Evolutionary conservation across 495 filamentous ascomycete species (phyloP).

Genomic region (Friedmanniomyces simplex): DNA sequence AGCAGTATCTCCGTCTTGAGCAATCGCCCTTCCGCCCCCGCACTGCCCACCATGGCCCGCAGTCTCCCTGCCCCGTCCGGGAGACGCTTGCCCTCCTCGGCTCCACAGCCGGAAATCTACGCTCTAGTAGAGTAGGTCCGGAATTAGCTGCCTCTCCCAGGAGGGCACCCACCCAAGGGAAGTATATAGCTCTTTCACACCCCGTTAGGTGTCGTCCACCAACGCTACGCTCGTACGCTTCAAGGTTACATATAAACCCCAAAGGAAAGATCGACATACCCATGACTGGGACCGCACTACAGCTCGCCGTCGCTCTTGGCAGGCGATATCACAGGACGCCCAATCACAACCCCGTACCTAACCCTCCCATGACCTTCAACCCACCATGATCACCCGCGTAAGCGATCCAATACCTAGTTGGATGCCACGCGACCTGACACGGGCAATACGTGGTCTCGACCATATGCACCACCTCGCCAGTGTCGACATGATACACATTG

Average conservation of each 20-base stretch:
- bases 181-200: no score
- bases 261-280: neutral
- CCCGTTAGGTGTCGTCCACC: neutral
- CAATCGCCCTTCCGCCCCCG: no score
- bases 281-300: no score
- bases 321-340: neutral
- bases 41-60: no score
- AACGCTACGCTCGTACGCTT: neutral
- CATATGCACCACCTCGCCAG: constrained; percentile 72
- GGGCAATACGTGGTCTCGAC: constrained; percentile 54
- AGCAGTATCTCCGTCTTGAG: no score
- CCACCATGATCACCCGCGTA: constrained; percentile 75
- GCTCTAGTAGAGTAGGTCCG: no score
- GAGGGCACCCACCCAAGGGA: no score
- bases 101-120: no score
- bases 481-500: constrained; percentile 68
- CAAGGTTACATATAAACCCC: neutral
- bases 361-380: constrained; percentile 65
- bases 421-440: constrained; percentile 72
- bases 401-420: constrained; percentile 76
- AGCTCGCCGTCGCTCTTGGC: no score
- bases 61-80: no score
- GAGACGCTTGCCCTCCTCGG: no score
- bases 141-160: no score
- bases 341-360: neutral